Evolutionary conservation across 1,139 yeast species (phyloP), one percentile per base, ranked within the genome.

Genomic region (Taiozyma sp.): DNA sequence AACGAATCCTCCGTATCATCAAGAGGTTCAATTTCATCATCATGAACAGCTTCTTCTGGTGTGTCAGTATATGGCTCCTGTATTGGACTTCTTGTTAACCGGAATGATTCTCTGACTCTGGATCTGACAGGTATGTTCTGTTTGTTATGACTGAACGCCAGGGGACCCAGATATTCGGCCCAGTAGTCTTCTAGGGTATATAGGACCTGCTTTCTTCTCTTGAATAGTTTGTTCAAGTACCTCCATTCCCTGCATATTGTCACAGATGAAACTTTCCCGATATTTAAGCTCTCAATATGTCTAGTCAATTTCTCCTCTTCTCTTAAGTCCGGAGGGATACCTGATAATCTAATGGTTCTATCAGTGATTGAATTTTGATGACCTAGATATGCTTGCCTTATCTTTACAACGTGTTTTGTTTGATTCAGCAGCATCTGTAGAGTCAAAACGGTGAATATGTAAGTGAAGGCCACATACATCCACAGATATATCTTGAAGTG

Each of bases 281-380:
- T 85, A 28, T 86, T 85, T 44, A 91, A 71, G 19, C 78, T 76
- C 57, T 88, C 95, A 37, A 93, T 84, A 62, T 88, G 93, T 44
- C 81, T 76, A 52, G 79, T 83, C 58, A 93, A 70, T 14, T 79
- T 81, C 26, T 76, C 75, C 57, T 84, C 93, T 49, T 82, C 83
- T 51, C 97, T 72, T 41, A 90, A 70, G 47, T 83, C 82, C 0
- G 88, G 85, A 0, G 98, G 97, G n/a, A 93, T 88, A 0, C 98
- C 98, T 44, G 95, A 86, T 28, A 93, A 68, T 53, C 95, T 73
- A 50, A 93, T 87, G 0, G 99, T 93, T 62, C 97, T 75, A 72
- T 93, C 99, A 0, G 98, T 90, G 50, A 93, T 80, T 7, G 97
- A 85, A 65, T 88, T 86, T 65, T 91, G 98, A 47, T 83, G 79